Evolutionary conservation across 345 rosid species (phyloP).

Genomic region (Salix exigua): DNA sequence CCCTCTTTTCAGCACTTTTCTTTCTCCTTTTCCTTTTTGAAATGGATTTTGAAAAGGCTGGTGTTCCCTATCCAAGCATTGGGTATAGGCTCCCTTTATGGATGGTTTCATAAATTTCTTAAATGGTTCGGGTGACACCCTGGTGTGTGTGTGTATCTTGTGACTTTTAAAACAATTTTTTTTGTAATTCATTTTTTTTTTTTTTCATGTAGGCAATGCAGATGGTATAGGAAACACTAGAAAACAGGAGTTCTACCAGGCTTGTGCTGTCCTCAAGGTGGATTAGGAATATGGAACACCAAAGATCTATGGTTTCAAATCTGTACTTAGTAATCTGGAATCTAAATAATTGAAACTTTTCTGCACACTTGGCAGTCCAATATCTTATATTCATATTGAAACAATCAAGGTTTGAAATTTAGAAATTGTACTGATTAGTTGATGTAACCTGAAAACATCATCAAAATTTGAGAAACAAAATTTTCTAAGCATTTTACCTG

Average conservation of each 20-base stretch:
- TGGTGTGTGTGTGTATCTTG: not conserved
- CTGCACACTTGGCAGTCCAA: not conserved
- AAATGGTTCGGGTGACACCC: not conserved
- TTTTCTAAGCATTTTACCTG: not conserved
- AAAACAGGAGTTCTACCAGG: constrained; percentile 56
- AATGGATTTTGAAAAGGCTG: not conserved
- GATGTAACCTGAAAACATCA: not conserved
- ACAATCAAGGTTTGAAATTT: not conserved
- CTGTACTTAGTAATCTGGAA: not conserved
- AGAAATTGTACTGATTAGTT: not conserved
- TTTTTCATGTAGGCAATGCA: constrained; percentile 51
- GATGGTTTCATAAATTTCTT: not conserved
- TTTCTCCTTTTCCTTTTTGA: not conserved
- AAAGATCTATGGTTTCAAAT: not conserved
- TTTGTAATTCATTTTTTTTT: not conserved
- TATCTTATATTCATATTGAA: not conserved
- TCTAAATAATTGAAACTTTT: not conserved
- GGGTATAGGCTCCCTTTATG: not conserved
- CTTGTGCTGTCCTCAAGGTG: constrained; percentile 74
- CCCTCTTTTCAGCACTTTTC: too few relatives aligned
- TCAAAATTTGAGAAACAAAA: not conserved
- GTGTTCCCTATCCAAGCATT: not conserved
- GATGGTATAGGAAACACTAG: constrained; percentile 75
- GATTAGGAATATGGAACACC: not conserved
- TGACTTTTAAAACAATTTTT: not conserved